A percentile compares a stretch with the other conserved stretches of the same genome.
Evolutionary conservation across 2,329 filamentous ascomycete species (phyloP).

Genomic region (Zymoseptoria passerinii): DNA sequence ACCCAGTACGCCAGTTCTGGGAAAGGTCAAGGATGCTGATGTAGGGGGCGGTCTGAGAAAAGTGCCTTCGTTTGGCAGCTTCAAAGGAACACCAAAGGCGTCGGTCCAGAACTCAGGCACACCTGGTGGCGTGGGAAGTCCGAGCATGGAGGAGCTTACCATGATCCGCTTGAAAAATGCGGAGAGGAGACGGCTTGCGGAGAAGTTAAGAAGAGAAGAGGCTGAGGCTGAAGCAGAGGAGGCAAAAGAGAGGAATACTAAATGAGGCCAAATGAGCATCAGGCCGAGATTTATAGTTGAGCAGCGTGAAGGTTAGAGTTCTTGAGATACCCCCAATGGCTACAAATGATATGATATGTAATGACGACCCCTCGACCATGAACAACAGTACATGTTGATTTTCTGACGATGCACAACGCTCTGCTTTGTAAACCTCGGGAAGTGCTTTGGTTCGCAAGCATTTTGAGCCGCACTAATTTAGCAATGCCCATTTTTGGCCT

Average conservation of each 20-base stretch:
- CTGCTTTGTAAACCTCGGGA: background rate
- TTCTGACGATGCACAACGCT: background rate
- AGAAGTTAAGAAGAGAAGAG: constrained; percentile 36
- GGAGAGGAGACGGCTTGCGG: constrained; percentile 37
- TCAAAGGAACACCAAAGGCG: constrained; percentile 26
- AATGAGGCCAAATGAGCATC: background rate
- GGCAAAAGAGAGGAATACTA: background rate
- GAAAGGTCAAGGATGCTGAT: constrained; percentile 5
- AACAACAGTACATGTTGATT: too few species aligned
- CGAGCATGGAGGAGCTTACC: constrained; percentile 34
- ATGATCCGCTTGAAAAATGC: constrained; percentile 40
- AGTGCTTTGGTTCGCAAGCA: background rate
- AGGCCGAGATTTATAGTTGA: too few species aligned
- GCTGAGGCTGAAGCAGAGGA: constrained; percentile 10
- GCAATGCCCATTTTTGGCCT: background rate
- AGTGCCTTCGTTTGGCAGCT: constrained; percentile 38
- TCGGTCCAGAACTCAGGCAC: constrained; percentile 7
- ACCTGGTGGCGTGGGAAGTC: constrained; percentile 22
- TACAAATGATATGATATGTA: background rate
- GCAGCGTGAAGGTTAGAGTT: background rate
- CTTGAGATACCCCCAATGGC: background rate
- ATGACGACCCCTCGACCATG: background rate
- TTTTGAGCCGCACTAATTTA: background rate
- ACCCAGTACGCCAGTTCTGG: constrained; percentile 3
- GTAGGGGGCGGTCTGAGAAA: constrained; percentile 19